Evolutionary conservation across 495 filamentous ascomycete genomes (phyloP), one percentile per base, ranked within the genome.

Genomic region (Penicillium herquei): DNA sequence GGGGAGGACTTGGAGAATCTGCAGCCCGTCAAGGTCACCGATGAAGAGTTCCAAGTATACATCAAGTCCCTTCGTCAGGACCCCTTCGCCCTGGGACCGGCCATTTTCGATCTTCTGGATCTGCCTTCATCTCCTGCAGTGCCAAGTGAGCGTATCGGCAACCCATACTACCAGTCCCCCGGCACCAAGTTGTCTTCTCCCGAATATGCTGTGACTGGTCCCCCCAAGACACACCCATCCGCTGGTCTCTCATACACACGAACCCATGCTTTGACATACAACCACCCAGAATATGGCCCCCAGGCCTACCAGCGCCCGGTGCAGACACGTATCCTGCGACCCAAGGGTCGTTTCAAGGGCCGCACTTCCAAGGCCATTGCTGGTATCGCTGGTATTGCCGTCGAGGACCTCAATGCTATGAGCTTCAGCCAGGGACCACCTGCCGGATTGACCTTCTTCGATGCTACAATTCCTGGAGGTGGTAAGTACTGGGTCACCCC

Each of bases 191-290:
- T 79, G 42, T 66, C 76, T 14, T 63, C 76, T 7, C 31, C 63
- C 10, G 71, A 77, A 30, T 88, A 88, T 61, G 81, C 81, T 10
- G 65, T 73, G 11, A 62, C 65, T 7, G 87, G 89, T 3, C 88
- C 92, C 3, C 90, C 89, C 1, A 81, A 81, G 51, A 98, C 93
- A 8, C 94, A 99, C 71, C 94, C 95, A 1, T 94, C 92, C 2
- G 95, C 87, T 3, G 94, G 94, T 56, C 73, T 98, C 14, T 88
- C 89, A 37, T 97, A 98, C 73, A 77, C 87, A 31, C 85, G 92
- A 52, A 87, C 89, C 13, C 70, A 80, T 34, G 78, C 85, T 18
- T 79, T 86, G 64, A 67, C 89, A 41, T 77, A 83, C 48, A 95
- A 96, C 68, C 92, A 97, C 65, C 87, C 94, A 0, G 54, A 83